A percentile compares a stretch with the other conserved stretches of the same genome.
phyloP scores from a whole-genome alignment of 805 yeast genomes.

The Hanseniaspora singularis region DNA sequence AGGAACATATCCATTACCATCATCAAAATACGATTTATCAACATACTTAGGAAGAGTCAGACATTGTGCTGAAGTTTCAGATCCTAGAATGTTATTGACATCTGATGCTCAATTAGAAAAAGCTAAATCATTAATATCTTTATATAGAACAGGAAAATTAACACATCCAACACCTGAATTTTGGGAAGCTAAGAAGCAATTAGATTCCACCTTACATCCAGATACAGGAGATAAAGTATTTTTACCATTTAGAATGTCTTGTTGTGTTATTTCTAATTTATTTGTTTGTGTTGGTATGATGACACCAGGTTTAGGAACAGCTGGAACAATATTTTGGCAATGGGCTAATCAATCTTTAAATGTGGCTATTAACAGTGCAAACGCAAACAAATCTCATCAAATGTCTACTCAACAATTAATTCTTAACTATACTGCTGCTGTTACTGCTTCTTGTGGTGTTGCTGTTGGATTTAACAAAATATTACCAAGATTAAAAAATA shows the following conservation, averaged over 20 bases:
- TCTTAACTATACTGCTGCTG: slow-evolving; percentile 76
- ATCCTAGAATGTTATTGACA: slow-evolving; percentile 78
- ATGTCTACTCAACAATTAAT: slow-evolving; percentile 64
- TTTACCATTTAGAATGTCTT: slow-evolving; percentile 93
- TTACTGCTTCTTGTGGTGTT: slow-evolving; percentile 86
- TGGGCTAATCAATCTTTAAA: slow-evolving; percentile 92
- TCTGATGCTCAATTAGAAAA: slow-evolving; percentile 48
- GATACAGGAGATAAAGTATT: slow-evolving; percentile 90
- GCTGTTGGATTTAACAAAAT: slow-evolving; percentile 84
- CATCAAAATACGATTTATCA: slow-evolving; percentile 62
- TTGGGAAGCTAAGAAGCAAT: slow-evolving; percentile 76
- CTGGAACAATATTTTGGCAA: slow-evolving; percentile 95
- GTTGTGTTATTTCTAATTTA: slow-evolving; percentile 82
- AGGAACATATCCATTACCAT: slow-evolving; percentile 71
- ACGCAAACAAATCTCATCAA: slow-evolving; percentile 91
- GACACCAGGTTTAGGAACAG: slow-evolving; percentile 81
- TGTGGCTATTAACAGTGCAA: slow-evolving; percentile 93
- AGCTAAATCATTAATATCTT: slow-evolving; percentile 56
- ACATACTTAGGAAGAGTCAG: slow-evolving; percentile 90
- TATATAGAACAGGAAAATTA: slow-evolving; percentile 57
- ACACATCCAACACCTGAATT: slow-evolving; percentile 61
- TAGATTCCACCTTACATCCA: slow-evolving; percentile 91
- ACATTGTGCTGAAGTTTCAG: slow-evolving; percentile 87
- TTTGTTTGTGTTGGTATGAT: slow-evolving; percentile 97
- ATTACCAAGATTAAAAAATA: slow-evolving; percentile 68